A percentile compares a stretch with the other conserved stretches of the same genome.
phyloP scores from a whole-genome alignment of 345 rosid genomes.

The Syzygium aqueum region DNA sequence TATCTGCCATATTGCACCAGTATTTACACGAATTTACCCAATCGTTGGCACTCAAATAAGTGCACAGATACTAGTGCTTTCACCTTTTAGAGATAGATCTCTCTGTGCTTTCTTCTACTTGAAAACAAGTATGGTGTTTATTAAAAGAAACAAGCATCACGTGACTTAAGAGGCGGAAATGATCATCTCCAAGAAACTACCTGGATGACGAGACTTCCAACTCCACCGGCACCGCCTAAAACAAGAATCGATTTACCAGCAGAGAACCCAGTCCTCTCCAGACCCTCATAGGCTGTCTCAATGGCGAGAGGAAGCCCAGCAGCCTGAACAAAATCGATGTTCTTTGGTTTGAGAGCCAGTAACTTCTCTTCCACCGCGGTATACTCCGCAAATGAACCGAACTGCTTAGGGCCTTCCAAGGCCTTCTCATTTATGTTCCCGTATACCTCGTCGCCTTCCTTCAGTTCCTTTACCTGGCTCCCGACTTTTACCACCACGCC shows the following conservation, averaged over 20 bases:
- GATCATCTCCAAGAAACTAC: conserved; percentile 16
- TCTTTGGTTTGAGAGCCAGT: conserved; percentile 71
- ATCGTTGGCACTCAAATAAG: background rate
- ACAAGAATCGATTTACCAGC: conserved; percentile 80
- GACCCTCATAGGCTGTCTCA: conserved; percentile 80
- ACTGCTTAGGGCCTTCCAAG: conserved; percentile 83
- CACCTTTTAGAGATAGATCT: background rate
- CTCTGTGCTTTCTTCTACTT: background rate
- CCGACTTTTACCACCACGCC: conserved; percentile 86
- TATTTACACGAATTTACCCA: background rate
- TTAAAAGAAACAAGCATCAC: background rate
- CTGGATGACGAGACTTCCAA: conserved; percentile 95
- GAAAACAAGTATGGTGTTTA: background rate
- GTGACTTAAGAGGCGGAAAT: background rate
- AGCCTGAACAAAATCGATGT: conserved; percentile 69
- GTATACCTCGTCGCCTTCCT: conserved; percentile 84
- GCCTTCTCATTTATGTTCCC: conserved; percentile 93
- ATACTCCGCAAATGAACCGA: conserved; percentile 80
- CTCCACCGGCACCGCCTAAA: conserved; percentile 89
- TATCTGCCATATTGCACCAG: background rate
- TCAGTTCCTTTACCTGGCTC: conserved; percentile 58
- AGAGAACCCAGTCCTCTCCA: conserved; percentile 69
- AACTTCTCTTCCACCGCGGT: conserved; percentile 85
- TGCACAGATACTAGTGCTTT: background rate
- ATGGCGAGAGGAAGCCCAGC: conserved; percentile 91